Percentiles rank a stretch among this genome's conserved stretches.
These are phyloP conservation scores for Corrigiola litoralis DNA, from an alignment of 179 eudicot species.

Conservation along the genomic window DNA sequence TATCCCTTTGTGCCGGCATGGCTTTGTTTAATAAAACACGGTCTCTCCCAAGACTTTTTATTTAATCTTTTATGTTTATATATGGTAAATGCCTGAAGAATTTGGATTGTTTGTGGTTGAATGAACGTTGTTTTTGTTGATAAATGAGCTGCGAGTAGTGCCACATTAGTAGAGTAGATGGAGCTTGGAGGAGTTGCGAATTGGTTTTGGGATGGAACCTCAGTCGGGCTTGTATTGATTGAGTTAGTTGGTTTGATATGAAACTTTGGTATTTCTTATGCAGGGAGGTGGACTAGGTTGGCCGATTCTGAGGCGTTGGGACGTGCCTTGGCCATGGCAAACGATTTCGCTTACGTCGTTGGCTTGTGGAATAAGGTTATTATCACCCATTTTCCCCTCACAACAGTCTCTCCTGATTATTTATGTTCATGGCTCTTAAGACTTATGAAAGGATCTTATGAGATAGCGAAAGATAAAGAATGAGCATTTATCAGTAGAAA, in stretches of 20 bases:
- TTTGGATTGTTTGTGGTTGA: not conserved
- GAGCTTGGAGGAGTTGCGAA: not conserved
- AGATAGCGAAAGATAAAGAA: not conserved
- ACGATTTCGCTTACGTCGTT: conserved; percentile 79
- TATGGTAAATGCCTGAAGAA: not conserved
- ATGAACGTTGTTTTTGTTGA: not conserved
- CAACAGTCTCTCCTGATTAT: not conserved
- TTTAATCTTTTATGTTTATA: not conserved
- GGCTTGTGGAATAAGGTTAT: conserved; percentile 91
- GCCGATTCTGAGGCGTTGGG: conserved; percentile 80
- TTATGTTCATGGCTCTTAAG: not conserved
- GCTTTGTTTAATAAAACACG: too few species aligned
- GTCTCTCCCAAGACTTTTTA: too few species aligned
- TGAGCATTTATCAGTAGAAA: not conserved
- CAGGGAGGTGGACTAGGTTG: conserved; percentile 54
- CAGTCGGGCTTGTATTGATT: not conserved
- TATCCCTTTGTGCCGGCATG: too few species aligned
- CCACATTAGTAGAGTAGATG: not conserved
- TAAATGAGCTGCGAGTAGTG: not conserved
- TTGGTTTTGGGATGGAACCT: not conserved
- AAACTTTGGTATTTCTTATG: not conserved
- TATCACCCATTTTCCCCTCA: conserved; percentile 4
- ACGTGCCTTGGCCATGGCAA: conserved; percentile 99
- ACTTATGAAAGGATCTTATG: not conserved
- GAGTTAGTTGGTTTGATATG: not conserved